phyloP scores from a whole-genome alignment of 176 grass and related monocot genomes.

The Musa acuminata region DNA sequence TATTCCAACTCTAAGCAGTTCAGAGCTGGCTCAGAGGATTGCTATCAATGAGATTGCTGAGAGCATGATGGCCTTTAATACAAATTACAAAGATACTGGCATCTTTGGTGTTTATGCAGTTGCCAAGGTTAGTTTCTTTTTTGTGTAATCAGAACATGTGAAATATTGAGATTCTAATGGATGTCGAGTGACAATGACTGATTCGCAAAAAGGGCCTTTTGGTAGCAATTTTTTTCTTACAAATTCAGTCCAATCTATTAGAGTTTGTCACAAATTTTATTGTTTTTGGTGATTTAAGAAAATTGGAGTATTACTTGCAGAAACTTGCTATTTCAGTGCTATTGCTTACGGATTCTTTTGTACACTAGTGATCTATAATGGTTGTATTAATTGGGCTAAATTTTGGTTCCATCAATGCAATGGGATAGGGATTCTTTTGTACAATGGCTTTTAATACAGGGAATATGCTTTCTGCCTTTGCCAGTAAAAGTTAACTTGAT shows the following conservation, averaged over 20 bases:
- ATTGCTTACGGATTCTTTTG: background rate
- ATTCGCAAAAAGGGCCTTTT: background rate
- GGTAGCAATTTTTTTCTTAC: too few species aligned
- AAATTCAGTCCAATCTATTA: too few species aligned
- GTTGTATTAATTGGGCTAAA: too few species aligned
- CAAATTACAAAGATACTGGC: constrained; percentile 94
- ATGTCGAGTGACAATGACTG: background rate
- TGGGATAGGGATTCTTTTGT: background rate
- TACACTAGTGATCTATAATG: background rate
- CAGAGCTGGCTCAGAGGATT: constrained; percentile 84
- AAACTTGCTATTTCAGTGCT: background rate
- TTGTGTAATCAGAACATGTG: background rate
- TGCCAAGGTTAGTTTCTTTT: constrained; percentile 51
- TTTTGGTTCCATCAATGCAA: background rate
- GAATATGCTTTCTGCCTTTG: background rate
- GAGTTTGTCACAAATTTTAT: background rate
- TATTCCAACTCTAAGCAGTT: constrained; percentile 35
- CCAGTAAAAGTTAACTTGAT: too few species aligned
- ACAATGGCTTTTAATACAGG: background rate
- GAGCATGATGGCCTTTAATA: constrained; percentile 96
- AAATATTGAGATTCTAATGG: background rate
- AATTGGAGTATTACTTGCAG: background rate
- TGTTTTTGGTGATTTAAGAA: background rate
- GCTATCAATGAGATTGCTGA: constrained; percentile 96
- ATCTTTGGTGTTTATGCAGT: constrained; percentile 95